phyloP scores from a whole-genome alignment of 345 rosid genomes.

The Moricandia arvensis region DNA sequence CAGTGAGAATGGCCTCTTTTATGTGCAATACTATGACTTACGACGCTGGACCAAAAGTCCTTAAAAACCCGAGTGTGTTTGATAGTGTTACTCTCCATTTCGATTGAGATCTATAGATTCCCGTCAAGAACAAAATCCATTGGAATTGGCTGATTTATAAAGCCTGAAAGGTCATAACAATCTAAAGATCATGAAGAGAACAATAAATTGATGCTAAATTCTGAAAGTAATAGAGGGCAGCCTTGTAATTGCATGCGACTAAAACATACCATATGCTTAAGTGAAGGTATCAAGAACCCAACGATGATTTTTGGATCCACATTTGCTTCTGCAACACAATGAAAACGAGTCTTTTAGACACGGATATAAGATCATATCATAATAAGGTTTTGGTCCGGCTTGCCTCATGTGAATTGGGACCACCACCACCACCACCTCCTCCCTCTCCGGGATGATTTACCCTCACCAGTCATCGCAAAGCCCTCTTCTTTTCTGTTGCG shows the following conservation, averaged over 20 bases:
- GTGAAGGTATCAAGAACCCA: slow-evolving; percentile 52
- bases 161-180: slow-evolving; percentile 29
- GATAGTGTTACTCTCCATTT: slow-evolving; percentile 33
- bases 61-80: slow-evolving; percentile 17
- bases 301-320: slow-evolving; percentile 77
- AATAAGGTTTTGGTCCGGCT: slow-evolving; percentile 14
- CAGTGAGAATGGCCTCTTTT: slow-evolving; percentile 31
- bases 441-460: slow-evolving; percentile 61
- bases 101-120: slow-evolving; percentile 37
- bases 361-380: neutral
- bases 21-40: slow-evolving; percentile 39
- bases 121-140: slow-evolving; percentile 28
- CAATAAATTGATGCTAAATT: neutral
- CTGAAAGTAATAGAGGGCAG: neutral
- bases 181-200: neutral
- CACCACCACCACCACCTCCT: slow-evolving; percentile 19
- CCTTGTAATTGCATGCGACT: neutral
- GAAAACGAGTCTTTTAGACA: slow-evolving; percentile 16
- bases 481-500: slow-evolving; percentile 46
- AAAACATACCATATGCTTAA: slow-evolving; percentile 36
- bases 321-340: slow-evolving; percentile 65
- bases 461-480: slow-evolving; percentile 37
- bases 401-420: slow-evolving; percentile 63
- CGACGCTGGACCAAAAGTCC: slow-evolving; percentile 30
- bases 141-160: slow-evolving; percentile 23